A percentile compares a stretch with the other conserved stretches of the same genome.
Conservation (phyloP, 768 basidiomycete genomes). For the Leccinum barrowsii region DNA sequence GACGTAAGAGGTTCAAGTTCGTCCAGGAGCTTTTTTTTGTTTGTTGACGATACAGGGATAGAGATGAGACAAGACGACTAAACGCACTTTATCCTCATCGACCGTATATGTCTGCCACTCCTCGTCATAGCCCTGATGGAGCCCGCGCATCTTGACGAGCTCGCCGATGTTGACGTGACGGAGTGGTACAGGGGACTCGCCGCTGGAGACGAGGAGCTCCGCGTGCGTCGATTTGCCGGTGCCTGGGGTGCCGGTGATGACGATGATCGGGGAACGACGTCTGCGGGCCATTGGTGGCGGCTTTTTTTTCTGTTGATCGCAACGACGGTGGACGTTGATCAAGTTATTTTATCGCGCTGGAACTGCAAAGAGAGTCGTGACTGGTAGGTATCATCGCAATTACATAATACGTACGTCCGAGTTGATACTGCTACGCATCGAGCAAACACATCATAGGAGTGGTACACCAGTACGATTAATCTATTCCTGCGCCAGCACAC, state of each 20-base stretch:
- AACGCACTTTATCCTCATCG: slow-evolving; percentile 89
- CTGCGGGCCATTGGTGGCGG: not conserved
- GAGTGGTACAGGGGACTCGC: slow-evolving; percentile 66
- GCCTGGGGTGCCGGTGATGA: slow-evolving; percentile 92
- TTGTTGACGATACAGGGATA: not conserved
- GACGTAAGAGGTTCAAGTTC: slow-evolving; percentile 73
- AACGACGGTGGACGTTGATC: not conserved
- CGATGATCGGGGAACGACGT: slow-evolving; percentile 56
- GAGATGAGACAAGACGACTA: not conserved
- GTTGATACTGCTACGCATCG: too few relatives aligned
- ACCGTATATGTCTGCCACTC: slow-evolving; percentile 95
- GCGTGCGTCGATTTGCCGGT: slow-evolving; percentile 96
- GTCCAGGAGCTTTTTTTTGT: slow-evolving; percentile 67
- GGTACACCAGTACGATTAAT: too few relatives aligned
- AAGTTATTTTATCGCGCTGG: not conserved
- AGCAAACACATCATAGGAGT: too few relatives aligned
- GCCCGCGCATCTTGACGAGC: slow-evolving; percentile 74
- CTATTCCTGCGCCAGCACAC: too few relatives aligned
- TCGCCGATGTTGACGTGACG: slow-evolving; percentile 89
- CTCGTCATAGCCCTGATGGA: slow-evolving; percentile 84
- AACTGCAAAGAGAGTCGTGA: too few relatives aligned
- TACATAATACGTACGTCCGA: not conserved
- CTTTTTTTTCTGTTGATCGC: not conserved
- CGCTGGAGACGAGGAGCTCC: slow-evolving; percentile 56
- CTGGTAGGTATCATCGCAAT: not conserved